Conservation (phyloP, 1,284 basidiomycete genomes). For the Pascua guehoae region DNA sequence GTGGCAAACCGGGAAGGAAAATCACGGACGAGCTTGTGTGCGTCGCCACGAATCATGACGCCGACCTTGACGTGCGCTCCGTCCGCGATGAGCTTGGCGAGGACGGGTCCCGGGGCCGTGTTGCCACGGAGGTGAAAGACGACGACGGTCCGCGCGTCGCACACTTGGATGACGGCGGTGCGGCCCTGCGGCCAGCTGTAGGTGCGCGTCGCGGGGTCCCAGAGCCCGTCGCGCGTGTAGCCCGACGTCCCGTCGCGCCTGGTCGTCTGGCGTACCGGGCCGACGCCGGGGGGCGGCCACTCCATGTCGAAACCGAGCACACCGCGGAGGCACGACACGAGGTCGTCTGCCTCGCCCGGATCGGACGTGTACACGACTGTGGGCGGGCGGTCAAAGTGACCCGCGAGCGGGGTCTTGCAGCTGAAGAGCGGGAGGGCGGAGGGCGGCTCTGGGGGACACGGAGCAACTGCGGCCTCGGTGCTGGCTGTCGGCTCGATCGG, state of each 20-base stretch:
- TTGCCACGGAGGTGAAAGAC: slow-evolving; percentile 40
- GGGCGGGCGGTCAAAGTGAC: slow-evolving; percentile 11
- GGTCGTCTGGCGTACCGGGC: background rate
- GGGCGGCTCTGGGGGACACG: background rate
- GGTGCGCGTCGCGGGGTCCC: slow-evolving; percentile 12
- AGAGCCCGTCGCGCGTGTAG: slow-evolving; percentile 5
- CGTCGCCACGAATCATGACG: slow-evolving; percentile 45
- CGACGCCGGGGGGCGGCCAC: slow-evolving; percentile 33
- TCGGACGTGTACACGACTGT: slow-evolving; percentile 35
- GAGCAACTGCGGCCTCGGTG: background rate
- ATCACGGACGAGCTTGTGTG: slow-evolving; percentile 44
- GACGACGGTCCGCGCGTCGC: slow-evolving; percentile 42
- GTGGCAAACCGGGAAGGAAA: slow-evolving; percentile 11
- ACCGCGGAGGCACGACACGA: slow-evolving; percentile 33
- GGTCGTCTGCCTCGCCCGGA: slow-evolving; percentile 32
- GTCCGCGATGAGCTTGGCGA: slow-evolving; percentile 38
- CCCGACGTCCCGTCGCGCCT: background rate
- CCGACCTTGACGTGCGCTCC: slow-evolving; percentile 41
- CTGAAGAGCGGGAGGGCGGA: slow-evolving; percentile 26
- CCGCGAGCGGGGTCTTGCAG: slow-evolving; percentile 7
- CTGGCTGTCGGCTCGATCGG: background rate
- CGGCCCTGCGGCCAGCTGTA: slow-evolving; percentile 26
- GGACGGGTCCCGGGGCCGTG: slow-evolving; percentile 8
- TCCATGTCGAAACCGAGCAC: slow-evolving; percentile 43
- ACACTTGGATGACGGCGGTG: slow-evolving; percentile 47